phyloP scores from a whole-genome alignment of 306 rosid genomes.

The Casuarina cunninghamiana region DNA sequence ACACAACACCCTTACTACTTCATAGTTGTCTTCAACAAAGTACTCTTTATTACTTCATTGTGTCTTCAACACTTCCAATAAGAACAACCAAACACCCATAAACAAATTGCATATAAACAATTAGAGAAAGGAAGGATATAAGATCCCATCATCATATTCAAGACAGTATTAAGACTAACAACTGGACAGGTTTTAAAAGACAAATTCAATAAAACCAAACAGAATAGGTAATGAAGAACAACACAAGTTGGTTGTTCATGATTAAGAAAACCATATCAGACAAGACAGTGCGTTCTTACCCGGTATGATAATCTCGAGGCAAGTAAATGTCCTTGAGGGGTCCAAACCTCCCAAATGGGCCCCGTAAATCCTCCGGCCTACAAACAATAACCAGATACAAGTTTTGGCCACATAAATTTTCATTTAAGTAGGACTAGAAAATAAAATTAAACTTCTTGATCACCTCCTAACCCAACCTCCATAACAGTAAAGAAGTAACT shows the following conservation, averaged over 20 bases:
- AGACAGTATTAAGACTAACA: neutral
- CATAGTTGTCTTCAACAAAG: conserved; percentile 61
- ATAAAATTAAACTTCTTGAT: neutral
- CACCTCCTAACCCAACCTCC: neutral
- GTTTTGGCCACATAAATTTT: neutral
- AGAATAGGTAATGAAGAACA: neutral
- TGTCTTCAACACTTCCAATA: conserved; percentile 81
- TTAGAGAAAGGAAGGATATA: conserved; percentile 19
- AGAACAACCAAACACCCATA: conserved; percentile 68
- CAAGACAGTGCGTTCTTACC: conserved; percentile 45
- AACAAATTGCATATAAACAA: conserved; percentile 39
- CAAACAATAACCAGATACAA: conserved; percentile 15
- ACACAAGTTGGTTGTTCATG: neutral
- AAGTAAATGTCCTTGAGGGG: conserved; percentile 77
- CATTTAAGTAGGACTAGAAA: neutral
- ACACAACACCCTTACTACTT: conserved; percentile 54
- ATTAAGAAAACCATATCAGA: neutral
- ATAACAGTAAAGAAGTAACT: neutral
- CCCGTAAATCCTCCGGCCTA: conserved; percentile 70
- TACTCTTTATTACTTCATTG: conserved; percentile 71
- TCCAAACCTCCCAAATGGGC: conserved; percentile 72
- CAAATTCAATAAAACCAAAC: neutral
- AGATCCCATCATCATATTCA: neutral
- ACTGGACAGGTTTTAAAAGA: neutral
- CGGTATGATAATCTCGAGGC: conserved; percentile 82